phyloP scores from a whole-genome alignment of 169 alveolate species.

The Plasmodium sp. region DNA sequence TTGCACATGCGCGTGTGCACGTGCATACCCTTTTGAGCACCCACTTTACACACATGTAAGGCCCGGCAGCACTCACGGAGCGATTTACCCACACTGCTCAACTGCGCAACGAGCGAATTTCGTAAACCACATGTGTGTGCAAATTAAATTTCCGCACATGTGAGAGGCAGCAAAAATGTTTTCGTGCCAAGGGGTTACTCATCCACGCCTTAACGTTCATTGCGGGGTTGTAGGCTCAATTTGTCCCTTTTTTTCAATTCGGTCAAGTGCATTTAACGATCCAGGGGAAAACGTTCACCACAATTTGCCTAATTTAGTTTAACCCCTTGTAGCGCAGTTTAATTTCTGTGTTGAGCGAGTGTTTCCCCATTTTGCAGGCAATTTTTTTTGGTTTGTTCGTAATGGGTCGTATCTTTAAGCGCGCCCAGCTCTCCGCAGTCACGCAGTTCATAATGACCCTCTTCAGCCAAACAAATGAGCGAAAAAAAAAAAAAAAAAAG shows the following conservation, averaged over 20 bases:
- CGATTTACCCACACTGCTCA: not conserved
- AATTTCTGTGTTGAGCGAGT: not conserved
- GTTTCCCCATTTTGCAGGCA: not conserved
- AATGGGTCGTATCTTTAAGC: not conserved
- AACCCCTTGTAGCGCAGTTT: not conserved
- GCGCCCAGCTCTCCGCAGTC: not conserved
- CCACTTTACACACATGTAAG: not conserved
- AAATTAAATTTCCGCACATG: not conserved
- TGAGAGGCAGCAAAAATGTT: not conserved
- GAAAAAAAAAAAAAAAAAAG: not conserved
- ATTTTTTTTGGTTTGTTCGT: not conserved
- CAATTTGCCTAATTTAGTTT: not conserved
- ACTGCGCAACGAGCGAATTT: not conserved
- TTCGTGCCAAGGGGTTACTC: not conserved
- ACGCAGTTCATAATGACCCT: not conserved
- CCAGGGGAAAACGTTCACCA: not conserved
- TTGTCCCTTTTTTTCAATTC: not conserved
- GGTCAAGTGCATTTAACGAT: not conserved
- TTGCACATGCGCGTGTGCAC: not conserved
- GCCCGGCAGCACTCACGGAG: not conserved
- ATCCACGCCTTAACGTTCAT: not conserved
- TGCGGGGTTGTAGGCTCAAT: not conserved
- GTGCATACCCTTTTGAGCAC: not conserved
- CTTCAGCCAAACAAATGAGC: not conserved
- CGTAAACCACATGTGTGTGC: constrained; percentile 12